phyloP scores from a whole-genome alignment of 2,329 filamentous ascomycete species.

The Phaeosphaeriaceae sp. region DNA sequence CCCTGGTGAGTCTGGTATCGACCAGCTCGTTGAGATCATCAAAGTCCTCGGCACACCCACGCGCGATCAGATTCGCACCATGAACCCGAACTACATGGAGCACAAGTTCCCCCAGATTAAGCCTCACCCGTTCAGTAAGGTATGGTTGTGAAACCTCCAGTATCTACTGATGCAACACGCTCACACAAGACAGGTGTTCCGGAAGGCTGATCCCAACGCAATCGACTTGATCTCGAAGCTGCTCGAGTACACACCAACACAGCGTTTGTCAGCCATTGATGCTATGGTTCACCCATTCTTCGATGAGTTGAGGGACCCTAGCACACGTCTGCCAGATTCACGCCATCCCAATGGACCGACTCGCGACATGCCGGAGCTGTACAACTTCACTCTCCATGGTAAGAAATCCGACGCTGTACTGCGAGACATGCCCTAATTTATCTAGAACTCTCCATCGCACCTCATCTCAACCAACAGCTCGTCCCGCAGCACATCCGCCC shows the following conservation, averaged over 20 bases:
- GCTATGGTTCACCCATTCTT: constrained; percentile 99
- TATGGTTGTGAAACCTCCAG: constrained; percentile 40
- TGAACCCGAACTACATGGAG: constrained; percentile 99
- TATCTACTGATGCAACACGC: constrained; percentile 4
- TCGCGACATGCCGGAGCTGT: constrained; percentile 85
- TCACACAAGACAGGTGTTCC: constrained; percentile 73
- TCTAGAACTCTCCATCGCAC: constrained; percentile 93
- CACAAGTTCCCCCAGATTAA: constrained; percentile 99
- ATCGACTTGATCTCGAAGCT: constrained; percentile 94
- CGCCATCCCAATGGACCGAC: constrained; percentile 82
- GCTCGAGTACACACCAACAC: constrained; percentile 96
- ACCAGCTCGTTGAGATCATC: constrained; percentile 98
- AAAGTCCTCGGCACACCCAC: constrained; percentile 97
- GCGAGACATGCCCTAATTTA: constrained; percentile 15
- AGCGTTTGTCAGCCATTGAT: constrained; percentile 90
- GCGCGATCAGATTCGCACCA: constrained; percentile 96
- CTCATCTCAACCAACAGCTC: constrained; percentile 84
- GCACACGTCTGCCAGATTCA: constrained; percentile 90
- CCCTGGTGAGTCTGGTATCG: constrained; percentile 97
- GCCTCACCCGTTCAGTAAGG: constrained; percentile 97
- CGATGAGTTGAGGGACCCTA: constrained; percentile 92
- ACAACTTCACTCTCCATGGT: constrained; percentile 96
- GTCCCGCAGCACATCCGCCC: constrained; percentile 84
- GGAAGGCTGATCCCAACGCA: constrained; percentile 90
- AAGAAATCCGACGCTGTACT: constrained; percentile 50